Evolutionary conservation across 257 asterid species (phyloP).

Genomic region (Penstemon newberryi): DNA sequence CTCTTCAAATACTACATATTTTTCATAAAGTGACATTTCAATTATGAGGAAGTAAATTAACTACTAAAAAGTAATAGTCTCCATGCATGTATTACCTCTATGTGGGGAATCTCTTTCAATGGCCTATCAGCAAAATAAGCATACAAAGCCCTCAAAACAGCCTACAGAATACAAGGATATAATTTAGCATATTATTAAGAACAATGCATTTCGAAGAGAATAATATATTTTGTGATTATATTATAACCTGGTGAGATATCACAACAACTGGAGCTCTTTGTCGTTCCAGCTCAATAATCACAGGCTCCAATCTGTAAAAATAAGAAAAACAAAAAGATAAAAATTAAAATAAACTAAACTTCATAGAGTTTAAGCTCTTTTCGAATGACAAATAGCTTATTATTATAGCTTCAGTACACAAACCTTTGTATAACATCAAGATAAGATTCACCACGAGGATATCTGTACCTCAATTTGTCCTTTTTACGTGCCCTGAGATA

Average conservation of each 20-base stretch:
- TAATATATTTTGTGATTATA: slow-evolving; percentile 12
- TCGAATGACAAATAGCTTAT: not conserved
- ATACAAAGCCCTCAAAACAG: slow-evolving; percentile 93
- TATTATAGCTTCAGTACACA: slow-evolving; percentile 28
- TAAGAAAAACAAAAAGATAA: slow-evolving; percentile 12
- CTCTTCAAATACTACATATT: not conserved
- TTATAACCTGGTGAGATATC: slow-evolving; percentile 88
- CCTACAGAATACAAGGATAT: slow-evolving; percentile 47
- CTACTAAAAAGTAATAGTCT: not conserved
- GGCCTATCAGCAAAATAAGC: slow-evolving; percentile 99
- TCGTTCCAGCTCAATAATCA: slow-evolving; percentile 95
- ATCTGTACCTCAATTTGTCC: slow-evolving; percentile 95
- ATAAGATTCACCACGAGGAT: slow-evolving; percentile 99
- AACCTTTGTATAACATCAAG: slow-evolving; percentile 98
- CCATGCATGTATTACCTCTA: slow-evolving; percentile 63
- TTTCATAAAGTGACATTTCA: not conserved
- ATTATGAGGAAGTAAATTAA: not conserved
- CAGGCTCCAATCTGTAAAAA: slow-evolving; percentile 85
- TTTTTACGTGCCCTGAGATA: slow-evolving; percentile 76
- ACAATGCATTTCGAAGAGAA: slow-evolving; percentile 20
- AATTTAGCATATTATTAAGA: slow-evolving; percentile 30
- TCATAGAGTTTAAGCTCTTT: slow-evolving; percentile 22
- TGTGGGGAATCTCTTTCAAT: slow-evolving; percentile 85
- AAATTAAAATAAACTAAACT: slow-evolving; percentile 13
- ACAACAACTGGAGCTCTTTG: slow-evolving; percentile 99